Base-by-base conservation (phyloP, 345 rosid genomes). In the Gossypium sturtianum region DNA sequence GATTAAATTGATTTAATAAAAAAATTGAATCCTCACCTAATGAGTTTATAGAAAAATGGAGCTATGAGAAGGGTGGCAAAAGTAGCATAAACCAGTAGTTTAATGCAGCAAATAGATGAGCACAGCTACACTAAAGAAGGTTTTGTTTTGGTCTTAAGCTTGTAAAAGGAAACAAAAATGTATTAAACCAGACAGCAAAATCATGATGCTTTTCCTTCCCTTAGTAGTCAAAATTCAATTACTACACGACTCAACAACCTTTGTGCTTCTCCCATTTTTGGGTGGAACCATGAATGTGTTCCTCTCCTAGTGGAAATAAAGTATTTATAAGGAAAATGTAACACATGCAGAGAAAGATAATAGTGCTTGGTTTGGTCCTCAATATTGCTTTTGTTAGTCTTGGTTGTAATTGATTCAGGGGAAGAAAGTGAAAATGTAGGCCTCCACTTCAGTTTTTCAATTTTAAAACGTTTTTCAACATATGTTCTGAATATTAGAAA, bases 401-500 rank as follows among this genome's bases (percentile, higher is more conserved):
- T 69, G 27, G 23, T 4, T 69, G 45, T 69, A 52, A 52, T 69
- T 69, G 45, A 49, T 69, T 69, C 51, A n/a, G 25, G 49, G 51
- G 51, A 41, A 38, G 68, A 17, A 8, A 38, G 44, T 63, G 67
- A 63, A 34, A 63, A 34, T 17, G 11, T n/a, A 63, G 3, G 3
- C 23, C 7, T 20, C 25, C 38, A 25, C 38, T 59, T 11, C 2
- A 8, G 12, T 52, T 52, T 7, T 15, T 15, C 9, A 52, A 17
- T 52, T 52, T 3, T 15, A 17, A 15, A 51, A 51, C 27, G 7
- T 10, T 22, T 58, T 23, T 11, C 15, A 23, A 3, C 16, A 3
- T 22, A 3, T 58, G 7, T 34, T 1, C 7, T 4, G 1, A 34
- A 5, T 34, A 5, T 0, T 6, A 34, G 7, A 34, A 34, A 5